Evolutionary conservation across 129 eudicot species (phyloP).

Genomic region (Heracleum sosnowskyi): DNA sequence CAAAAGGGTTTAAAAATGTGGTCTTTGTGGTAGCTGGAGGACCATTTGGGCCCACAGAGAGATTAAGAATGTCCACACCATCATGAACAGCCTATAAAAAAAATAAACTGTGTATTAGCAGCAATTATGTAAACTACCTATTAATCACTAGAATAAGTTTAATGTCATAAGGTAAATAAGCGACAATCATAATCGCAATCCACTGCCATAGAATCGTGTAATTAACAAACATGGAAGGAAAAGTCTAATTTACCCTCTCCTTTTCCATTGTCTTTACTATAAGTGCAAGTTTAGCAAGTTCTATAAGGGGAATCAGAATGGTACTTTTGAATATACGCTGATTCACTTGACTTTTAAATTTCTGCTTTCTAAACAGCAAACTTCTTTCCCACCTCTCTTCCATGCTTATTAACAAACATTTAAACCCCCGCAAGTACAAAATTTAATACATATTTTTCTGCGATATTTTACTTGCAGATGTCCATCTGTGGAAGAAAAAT

Average conservation of each 20-base stretch:
- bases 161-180: not conserved
- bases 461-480: not conserved
- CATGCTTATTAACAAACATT: not conserved
- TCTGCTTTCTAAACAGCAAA: not conserved
- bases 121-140: not conserved
- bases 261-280: not conserved
- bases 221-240: not conserved
- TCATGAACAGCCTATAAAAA: constrained; percentile 81
- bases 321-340: not conserved
- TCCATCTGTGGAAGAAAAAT: not conserved
- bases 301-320: not conserved
- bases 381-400: not conserved
- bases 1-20: constrained; percentile 91
- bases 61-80: constrained; percentile 93
- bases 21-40: constrained; percentile 95
- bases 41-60: constrained; percentile 96
- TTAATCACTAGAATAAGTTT: not conserved
- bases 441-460: not conserved
- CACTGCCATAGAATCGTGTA: not conserved
- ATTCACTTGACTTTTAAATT: not conserved
- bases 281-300: not conserved
- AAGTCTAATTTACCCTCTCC: not conserved
- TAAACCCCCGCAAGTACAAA: not conserved
- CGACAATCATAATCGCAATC: not conserved
- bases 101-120: constrained; percentile 5